Percentiles rank a stretch among this genome's conserved stretches.
Evolutionary conservation across 2,329 filamentous ascomycete species (phyloP).

Genomic region (Colletotrichum orbiculare): DNA sequence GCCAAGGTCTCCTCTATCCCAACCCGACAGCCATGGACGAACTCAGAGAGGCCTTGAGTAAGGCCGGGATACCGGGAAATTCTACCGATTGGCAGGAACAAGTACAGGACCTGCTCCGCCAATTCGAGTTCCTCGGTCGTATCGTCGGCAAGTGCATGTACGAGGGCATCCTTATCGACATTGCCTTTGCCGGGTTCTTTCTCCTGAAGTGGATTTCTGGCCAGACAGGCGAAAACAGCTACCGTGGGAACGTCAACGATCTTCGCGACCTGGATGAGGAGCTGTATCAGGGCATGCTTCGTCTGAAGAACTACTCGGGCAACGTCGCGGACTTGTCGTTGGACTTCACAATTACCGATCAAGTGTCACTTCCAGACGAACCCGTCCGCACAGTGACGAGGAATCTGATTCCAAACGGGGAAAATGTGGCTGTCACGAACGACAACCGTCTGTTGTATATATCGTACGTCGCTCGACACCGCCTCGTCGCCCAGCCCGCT

Average conservation of each 20-base stretch:
- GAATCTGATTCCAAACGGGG: slow-evolving; percentile 81
- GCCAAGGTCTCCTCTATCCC: slow-evolving; percentile 87
- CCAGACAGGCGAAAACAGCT: slow-evolving; percentile 73
- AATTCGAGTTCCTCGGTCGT: slow-evolving; percentile 92
- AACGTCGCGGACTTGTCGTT: slow-evolving; percentile 84
- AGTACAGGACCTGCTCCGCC: slow-evolving; percentile 71
- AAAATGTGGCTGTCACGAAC: slow-evolving; percentile 84
- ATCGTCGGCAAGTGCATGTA: slow-evolving; percentile 97
- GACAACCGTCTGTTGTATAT: slow-evolving; percentile 95
- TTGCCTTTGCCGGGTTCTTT: slow-evolving; percentile 95
- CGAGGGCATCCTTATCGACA: slow-evolving; percentile 93
- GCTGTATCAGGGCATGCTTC: slow-evolving; percentile 85
- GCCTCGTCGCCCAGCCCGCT: slow-evolving; percentile 82
- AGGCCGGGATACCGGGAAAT: slow-evolving; percentile 61
- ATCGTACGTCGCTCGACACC: slow-evolving; percentile 88
- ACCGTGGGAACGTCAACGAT: slow-evolving; percentile 94
- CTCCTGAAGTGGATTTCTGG: slow-evolving; percentile 89
- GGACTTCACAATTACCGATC: slow-evolving; percentile 90
- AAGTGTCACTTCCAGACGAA: slow-evolving; percentile 58
- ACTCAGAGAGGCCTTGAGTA: slow-evolving; percentile 67
- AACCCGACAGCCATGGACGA: slow-evolving; percentile 84
- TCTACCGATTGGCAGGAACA: slow-evolving; percentile 66
- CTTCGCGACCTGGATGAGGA: slow-evolving; percentile 90
- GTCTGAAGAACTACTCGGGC: slow-evolving; percentile 86
- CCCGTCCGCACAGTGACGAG: slow-evolving; percentile 73